Evolutionary conservation across 2,329 filamentous ascomycete species (phyloP).

Genomic region (Fusarium nodosum): DNA sequence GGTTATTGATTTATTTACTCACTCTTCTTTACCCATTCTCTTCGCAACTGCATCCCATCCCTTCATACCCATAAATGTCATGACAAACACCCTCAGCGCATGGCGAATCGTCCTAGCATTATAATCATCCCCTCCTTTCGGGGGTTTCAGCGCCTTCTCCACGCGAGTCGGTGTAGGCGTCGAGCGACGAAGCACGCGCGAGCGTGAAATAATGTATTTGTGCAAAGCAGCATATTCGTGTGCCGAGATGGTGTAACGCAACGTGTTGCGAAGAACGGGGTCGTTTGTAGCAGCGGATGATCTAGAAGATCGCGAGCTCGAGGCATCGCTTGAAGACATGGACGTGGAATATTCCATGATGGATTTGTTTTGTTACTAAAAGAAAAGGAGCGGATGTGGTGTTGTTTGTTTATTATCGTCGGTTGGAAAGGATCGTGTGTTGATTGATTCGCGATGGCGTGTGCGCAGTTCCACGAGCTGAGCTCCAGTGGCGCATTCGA

Average conservation of each 20-base stretch:
- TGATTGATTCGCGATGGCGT: constrained; percentile 22
- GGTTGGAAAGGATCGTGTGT: constrained; percentile 23
- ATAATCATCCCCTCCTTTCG: constrained; percentile 69
- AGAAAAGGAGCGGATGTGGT: constrained; percentile 12
- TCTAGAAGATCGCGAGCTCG: constrained; percentile 41
- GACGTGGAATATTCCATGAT: constrained; percentile 43
- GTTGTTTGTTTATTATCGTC: constrained; percentile 2
- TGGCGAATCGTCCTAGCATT: constrained; percentile 79
- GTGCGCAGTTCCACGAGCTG: constrained; percentile 44
- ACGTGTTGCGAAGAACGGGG: constrained; percentile 83
- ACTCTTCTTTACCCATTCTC: constrained; percentile 63
- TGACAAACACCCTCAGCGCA: constrained; percentile 77
- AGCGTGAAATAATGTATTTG: constrained; percentile 83
- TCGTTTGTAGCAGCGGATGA: constrained; percentile 59
- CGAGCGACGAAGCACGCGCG: constrained; percentile 67
- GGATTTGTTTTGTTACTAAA: not conserved
- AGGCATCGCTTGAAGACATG: constrained; percentile 41
- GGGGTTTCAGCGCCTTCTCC: constrained; percentile 56
- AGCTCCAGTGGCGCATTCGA: constrained; percentile 48
- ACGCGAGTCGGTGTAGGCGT: constrained; percentile 70
- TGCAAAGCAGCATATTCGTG: constrained; percentile 89
- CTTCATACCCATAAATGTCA: constrained; percentile 74
- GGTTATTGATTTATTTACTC: constrained; percentile 46
- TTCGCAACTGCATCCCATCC: constrained; percentile 68
- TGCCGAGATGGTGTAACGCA: constrained; percentile 87